A percentile compares a stretch with the other conserved stretches of the same genome.
Conservation (phyloP, 2,329 filamentous ascomycete genomes). For the Triangularia verruculosa region DNA sequence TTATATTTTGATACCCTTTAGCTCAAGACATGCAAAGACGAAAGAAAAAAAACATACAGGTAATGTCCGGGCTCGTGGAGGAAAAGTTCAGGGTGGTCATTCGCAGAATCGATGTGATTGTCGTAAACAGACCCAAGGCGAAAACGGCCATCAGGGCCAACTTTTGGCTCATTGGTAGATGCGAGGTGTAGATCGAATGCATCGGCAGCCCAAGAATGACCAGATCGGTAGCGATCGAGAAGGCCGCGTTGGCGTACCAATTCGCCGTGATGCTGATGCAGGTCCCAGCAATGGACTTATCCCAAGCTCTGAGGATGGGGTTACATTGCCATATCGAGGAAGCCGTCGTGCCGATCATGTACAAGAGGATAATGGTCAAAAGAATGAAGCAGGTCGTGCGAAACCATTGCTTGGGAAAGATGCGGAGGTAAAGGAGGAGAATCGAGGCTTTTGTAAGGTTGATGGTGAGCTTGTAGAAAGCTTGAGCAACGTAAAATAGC, state of each 20-base stretch:
- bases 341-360: conserved; percentile 43
- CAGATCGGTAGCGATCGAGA: conserved; percentile 46
- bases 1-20: background rate
- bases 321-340: conserved; percentile 50
- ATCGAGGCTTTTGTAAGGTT: conserved; percentile 53
- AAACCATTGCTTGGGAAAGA: conserved; percentile 49
- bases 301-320: conserved; percentile 47
- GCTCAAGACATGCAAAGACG: background rate
- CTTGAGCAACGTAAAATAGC: conserved; percentile 48
- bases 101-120: conserved; percentile 19
- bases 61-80: conserved; percentile 11
- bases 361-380: conserved; percentile 43
- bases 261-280: conserved; percentile 46
- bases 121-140: conserved; percentile 39
- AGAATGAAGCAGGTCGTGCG: conserved; percentile 41
- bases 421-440: conserved; percentile 51
- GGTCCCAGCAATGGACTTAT: conserved; percentile 39
- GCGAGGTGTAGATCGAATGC: conserved; percentile 44
- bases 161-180: conserved; percentile 41
- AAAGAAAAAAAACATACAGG: conserved; percentile 4
- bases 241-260: conserved; percentile 49
- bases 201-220: conserved; percentile 47
- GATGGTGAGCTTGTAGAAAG: conserved; percentile 53
- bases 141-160: conserved; percentile 42
- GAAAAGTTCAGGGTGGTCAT: conserved; percentile 19